Evolutionary conservation across 73 alveolate species (phyloP).

Genomic region (Uronychia setigera): DNA sequence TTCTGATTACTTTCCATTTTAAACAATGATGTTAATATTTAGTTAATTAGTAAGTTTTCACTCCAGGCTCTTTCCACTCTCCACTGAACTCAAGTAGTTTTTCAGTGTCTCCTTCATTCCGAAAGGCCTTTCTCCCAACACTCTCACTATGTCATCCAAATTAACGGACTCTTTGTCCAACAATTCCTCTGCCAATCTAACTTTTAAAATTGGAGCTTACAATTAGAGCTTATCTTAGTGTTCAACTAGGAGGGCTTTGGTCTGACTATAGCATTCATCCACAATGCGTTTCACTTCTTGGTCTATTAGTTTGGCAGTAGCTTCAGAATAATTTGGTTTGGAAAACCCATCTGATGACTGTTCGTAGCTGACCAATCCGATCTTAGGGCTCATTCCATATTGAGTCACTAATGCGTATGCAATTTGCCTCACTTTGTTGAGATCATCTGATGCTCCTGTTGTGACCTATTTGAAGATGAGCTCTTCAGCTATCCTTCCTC

Average conservation of each 20-base stretch:
- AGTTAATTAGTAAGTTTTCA: no score
- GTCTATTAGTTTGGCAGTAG: slow-evolving; percentile 61
- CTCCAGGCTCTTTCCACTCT: no score
- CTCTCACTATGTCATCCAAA: slow-evolving; percentile 66
- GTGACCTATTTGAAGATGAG: slow-evolving; percentile 69
- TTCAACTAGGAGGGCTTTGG: slow-evolving; percentile 41
- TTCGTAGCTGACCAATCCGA: slow-evolving; percentile 58
- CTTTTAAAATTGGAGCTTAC: slow-evolving; percentile 13
- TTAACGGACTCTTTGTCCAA: slow-evolving; percentile 76
- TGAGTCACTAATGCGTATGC: slow-evolving; percentile 70
- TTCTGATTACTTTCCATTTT: no score
- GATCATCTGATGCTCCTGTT: slow-evolving; percentile 84
- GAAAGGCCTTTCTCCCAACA: slow-evolving; percentile 86
- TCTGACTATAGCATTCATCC: slow-evolving; percentile 32
- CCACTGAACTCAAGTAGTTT: no score
- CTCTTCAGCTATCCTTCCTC: slow-evolving; percentile 82
- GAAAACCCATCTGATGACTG: slow-evolving; percentile 25
- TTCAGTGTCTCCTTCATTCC: slow-evolving; percentile 65
- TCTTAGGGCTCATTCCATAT: slow-evolving; percentile 67
- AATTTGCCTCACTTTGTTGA: slow-evolving; percentile 58
- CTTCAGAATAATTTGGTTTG: slow-evolving; percentile 59
- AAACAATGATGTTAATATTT: no score
- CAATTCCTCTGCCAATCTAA: slow-evolving; percentile 61
- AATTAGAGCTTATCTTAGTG: slow-evolving; percentile 49
- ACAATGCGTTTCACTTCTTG: slow-evolving; percentile 59